These are phyloP conservation scores for Hymenoscyphus infarciens DNA, from an alignment of 2,329 filamentous ascomycete genomes.

Conservation along the genomic window DNA sequence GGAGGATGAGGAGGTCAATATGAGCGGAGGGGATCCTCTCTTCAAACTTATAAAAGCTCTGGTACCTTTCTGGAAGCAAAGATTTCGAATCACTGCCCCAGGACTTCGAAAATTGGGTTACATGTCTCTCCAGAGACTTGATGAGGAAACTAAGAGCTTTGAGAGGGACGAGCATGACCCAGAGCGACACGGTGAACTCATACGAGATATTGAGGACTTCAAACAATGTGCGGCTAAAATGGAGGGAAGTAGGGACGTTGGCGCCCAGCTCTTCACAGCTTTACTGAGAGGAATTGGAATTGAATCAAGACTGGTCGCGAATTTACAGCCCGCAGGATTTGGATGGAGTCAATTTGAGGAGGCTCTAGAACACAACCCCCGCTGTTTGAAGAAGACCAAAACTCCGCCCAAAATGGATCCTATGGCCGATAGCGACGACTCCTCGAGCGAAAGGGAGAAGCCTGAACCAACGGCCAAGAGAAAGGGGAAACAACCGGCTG, in stretches of 20 bases:
- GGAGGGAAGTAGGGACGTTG: conserved; percentile 80
- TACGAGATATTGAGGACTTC: conserved; percentile 65
- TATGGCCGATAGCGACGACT: conserved; percentile 37
- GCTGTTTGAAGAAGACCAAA: conserved; percentile 26
- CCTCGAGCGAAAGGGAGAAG: conserved; percentile 22
- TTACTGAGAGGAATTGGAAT: conserved; percentile 76
- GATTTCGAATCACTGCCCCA: conserved; percentile 72
- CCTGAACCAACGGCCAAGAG: conserved; percentile 19
- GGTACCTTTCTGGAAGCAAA: conserved; percentile 83
- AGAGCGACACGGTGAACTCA: conserved; percentile 70
- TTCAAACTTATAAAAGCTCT: conserved; percentile 72
- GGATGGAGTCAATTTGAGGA: conserved; percentile 88
- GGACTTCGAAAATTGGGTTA: conserved; percentile 89
- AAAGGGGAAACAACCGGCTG: conserved; percentile 23
- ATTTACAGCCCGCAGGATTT: conserved; percentile 81
- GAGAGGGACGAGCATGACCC: conserved; percentile 59
- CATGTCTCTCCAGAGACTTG: conserved; percentile 69
- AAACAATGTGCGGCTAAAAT: conserved; percentile 64
- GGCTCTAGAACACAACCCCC: conserved; percentile 47
- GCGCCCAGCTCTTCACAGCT: conserved; percentile 85
- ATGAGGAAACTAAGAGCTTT: conserved; percentile 70
- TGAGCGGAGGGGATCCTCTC: conserved; percentile 80
- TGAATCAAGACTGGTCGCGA: conserved; percentile 79
- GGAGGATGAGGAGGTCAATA: conserved; percentile 67
- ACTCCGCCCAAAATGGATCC: conserved; percentile 39